phyloP scores from a whole-genome alignment of 371 early-diverging fungal species.

The Mortierella sp. region DNA sequence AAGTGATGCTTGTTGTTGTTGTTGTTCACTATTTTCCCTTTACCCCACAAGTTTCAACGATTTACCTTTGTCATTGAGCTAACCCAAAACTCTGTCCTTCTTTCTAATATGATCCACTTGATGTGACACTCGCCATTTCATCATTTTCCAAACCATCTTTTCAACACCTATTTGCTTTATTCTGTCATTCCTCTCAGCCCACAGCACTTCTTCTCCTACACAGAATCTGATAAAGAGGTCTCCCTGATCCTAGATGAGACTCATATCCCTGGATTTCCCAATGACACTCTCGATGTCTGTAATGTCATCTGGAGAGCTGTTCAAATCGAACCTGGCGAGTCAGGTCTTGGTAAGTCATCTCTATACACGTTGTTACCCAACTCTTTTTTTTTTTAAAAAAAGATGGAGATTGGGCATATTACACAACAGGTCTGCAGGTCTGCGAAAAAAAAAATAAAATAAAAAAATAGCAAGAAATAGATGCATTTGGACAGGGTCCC shows the following conservation, averaged over 20 bases:
- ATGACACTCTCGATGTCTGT: slow-evolving; percentile 43
- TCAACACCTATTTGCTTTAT: too few species aligned
- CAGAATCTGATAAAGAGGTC: slow-evolving; percentile 52
- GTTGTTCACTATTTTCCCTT: neutral
- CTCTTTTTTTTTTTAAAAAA: too few species aligned
- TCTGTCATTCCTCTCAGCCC: slow-evolving; percentile 14
- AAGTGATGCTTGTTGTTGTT: neutral
- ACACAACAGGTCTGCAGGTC: neutral
- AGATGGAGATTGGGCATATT: neutral
- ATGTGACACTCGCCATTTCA: neutral
- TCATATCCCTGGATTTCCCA: slow-evolving; percentile 44
- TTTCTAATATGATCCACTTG: neutral
- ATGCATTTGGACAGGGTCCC: slow-evolving; percentile 18
- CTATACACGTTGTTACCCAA: slow-evolving; percentile 5
- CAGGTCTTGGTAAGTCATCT: slow-evolving; percentile 43
- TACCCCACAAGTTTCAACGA: neutral
- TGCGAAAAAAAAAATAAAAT: neutral
- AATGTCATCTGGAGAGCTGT: slow-evolving; percentile 54
- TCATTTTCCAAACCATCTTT: neutral
- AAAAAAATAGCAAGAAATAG: slow-evolving; percentile 5
- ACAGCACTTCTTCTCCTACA: slow-evolving; percentile 54
- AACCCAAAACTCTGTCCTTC: neutral
- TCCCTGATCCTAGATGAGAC: slow-evolving; percentile 52
- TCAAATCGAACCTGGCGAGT: slow-evolving; percentile 55
- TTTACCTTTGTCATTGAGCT: neutral